Conservation (phyloP, 192 early-diverging fungal genomes). For the Gigaspora rosea region DNA sequence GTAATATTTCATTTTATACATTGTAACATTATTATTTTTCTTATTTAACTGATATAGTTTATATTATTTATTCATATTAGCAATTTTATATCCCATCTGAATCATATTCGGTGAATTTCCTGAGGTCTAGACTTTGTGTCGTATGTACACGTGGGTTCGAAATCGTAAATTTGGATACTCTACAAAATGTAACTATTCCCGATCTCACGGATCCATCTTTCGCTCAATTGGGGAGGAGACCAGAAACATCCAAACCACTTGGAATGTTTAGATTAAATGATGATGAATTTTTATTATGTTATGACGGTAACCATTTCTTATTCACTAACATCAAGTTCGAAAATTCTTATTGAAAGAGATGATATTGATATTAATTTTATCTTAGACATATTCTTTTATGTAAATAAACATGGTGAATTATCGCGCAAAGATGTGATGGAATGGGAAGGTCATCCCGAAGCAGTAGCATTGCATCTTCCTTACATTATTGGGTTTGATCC, state of each 20-base stretch:
- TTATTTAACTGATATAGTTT: conserved; percentile 41
- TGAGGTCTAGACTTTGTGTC: conserved; percentile 86
- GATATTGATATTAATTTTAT: neutral
- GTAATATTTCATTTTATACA: conserved; percentile 31
- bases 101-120: conserved; percentile 81
- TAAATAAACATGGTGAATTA: conserved; percentile 83
- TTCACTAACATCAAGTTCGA: neutral
- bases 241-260: conserved; percentile 74
- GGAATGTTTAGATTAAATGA: conserved; percentile 79
- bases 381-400: conserved; percentile 88
- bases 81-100: conserved; percentile 95
- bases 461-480: conserved; percentile 67
- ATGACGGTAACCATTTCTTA: conserved; percentile 68
- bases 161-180: conserved; percentile 83
- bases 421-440: conserved; percentile 76
- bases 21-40: neutral
- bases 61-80: conserved; percentile 44
- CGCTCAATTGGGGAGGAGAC: conserved; percentile 69
- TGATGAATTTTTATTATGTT: conserved; percentile 86
- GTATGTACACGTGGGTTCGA: conserved; percentile 92
- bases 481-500: conserved; percentile 91
- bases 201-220: conserved; percentile 78
- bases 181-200: conserved; percentile 81
- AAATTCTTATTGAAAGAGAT: neutral
- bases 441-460: conserved; percentile 82